Conservation (phyloP, 257 asterid genomes). For the Solanum paucissectum region DNA sequence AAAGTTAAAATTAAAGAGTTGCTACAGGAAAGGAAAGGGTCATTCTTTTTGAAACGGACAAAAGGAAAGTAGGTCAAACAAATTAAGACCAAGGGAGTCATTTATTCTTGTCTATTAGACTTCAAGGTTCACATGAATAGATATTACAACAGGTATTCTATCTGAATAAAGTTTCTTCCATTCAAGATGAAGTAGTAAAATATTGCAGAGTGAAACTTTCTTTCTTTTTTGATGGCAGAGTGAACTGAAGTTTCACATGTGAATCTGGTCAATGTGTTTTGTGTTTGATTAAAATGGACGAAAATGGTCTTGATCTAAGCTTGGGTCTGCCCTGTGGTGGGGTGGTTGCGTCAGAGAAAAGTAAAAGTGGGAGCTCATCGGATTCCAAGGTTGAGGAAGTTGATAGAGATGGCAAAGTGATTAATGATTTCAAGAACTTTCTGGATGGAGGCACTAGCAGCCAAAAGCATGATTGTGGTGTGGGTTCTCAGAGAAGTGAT, state of each 20-base stretch:
- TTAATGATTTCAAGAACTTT: slow-evolving; percentile 82
- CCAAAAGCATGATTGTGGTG: slow-evolving; percentile 30
- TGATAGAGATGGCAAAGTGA: slow-evolving; percentile 75
- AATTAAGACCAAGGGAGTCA: not conserved
- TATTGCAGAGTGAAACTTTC: not conserved
- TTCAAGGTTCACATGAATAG: not conserved
- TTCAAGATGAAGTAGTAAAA: not conserved
- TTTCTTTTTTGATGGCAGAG: not conserved
- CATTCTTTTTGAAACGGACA: not conserved
- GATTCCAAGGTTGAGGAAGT: slow-evolving; percentile 49
- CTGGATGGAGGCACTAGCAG: slow-evolving; percentile 63
- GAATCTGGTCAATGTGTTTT: not conserved
- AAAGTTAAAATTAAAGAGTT: too few species aligned
- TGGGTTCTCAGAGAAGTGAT: slow-evolving; percentile 23
- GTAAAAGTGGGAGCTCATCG: slow-evolving; percentile 49
- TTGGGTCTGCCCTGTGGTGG: slow-evolving; percentile 76
- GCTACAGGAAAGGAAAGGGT: not conserved
- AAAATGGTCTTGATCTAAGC: slow-evolving; percentile 71
- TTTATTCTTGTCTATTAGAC: not conserved
- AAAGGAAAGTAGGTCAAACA: not conserved
- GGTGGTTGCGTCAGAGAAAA: slow-evolving; percentile 40
- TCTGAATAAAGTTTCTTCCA: not conserved
- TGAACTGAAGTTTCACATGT: not conserved
- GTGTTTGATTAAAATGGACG: slow-evolving; percentile 51
- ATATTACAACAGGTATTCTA: not conserved